A percentile compares a stretch with the other conserved stretches of the same genome.
phyloP scores from a whole-genome alignment of 345 rosid genomes.

The Euclidium syriacum region DNA sequence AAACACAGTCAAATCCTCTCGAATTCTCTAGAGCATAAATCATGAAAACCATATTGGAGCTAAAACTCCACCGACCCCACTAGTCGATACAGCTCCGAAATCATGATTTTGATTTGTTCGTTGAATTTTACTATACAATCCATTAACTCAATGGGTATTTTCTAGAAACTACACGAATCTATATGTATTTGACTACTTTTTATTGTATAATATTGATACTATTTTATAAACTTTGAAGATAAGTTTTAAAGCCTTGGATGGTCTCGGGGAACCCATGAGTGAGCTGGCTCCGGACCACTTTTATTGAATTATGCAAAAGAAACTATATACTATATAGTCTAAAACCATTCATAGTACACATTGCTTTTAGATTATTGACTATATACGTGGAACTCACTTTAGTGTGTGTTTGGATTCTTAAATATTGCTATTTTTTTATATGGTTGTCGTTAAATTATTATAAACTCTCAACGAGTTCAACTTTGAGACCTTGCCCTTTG shows the following conservation, averaged over 20 bases:
- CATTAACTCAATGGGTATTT: background rate
- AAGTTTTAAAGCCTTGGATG: background rate
- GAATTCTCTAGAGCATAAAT: too few species aligned
- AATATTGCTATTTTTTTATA: background rate
- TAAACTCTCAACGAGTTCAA: slow-evolving; percentile 5
- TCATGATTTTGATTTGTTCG: background rate
- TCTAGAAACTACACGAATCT: background rate
- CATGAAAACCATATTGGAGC: too few species aligned
- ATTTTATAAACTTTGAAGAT: background rate
- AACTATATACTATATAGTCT: background rate
- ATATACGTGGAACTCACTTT: slow-evolving; percentile 7
- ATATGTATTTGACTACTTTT: slow-evolving; percentile 7
- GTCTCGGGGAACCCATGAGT: slow-evolving; percentile 7
- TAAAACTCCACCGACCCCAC: too few species aligned
- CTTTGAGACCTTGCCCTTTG: slow-evolving; percentile 21
- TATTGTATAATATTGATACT: background rate
- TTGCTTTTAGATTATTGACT: slow-evolving; percentile 8
- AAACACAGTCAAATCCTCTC: too few species aligned
- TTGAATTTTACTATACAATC: background rate
- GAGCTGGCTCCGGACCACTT: slow-evolving; percentile 28
- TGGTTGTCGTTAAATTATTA: background rate
- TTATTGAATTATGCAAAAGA: background rate
- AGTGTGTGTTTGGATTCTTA: background rate
- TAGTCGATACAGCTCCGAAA: too few species aligned
- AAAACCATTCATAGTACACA: background rate